A percentile compares a stretch with the other conserved stretches of the same genome.
Evolutionary conservation across 352 stramenopile genomes (phyloP).

Genomic region (Phytophthora agathidicida): DNA sequence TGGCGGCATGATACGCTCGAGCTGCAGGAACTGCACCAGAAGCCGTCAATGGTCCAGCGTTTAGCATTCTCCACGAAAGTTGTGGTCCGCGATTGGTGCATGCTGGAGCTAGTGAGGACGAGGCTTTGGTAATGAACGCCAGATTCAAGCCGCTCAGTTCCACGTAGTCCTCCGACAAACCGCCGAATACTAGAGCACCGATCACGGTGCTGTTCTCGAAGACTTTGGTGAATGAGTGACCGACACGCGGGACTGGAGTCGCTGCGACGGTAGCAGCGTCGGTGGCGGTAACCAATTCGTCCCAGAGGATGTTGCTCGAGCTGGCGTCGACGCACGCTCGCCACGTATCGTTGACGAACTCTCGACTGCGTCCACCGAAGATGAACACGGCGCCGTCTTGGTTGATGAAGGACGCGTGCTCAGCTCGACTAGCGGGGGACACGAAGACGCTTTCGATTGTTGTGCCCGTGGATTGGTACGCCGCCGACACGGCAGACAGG

Average conservation of each 20-base stretch:
- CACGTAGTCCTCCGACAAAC: constrained; percentile 49
- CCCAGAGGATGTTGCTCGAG: constrained; percentile 46
- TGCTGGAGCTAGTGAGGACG: constrained; percentile 3
- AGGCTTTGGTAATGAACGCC: constrained; percentile 46
- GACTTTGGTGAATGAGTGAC: constrained; percentile 61
- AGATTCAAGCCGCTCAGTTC: constrained; percentile 53
- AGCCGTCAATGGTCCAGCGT: constrained; percentile 3
- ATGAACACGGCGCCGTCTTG: constrained; percentile 41
- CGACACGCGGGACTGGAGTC: constrained; percentile 50
- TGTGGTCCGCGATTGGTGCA: constrained; percentile 35
- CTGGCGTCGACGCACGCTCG: constrained; percentile 57
- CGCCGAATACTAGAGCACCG: constrained; percentile 53
- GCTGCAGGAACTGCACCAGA: constrained; percentile 27
- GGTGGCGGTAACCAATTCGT: constrained; percentile 47
- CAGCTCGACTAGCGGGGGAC: constrained; percentile 59
- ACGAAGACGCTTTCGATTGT: constrained; percentile 56
- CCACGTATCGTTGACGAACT: constrained; percentile 70
- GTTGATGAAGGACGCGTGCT: constrained; percentile 57
- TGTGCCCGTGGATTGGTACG: constrained; percentile 17
- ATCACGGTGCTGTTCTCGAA: constrained; percentile 55
- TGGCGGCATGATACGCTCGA: constrained; percentile 54
- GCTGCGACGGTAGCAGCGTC: constrained; percentile 39
- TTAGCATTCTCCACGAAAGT: constrained; percentile 48
- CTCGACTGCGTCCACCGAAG: constrained; percentile 62
- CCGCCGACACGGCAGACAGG: constrained; percentile 41